A percentile compares a stretch with the other conserved stretches of the same genome.
Evolutionary conservation across 352 stramenopile species (phyloP).

Genomic region (Phytophthora idaei): DNA sequence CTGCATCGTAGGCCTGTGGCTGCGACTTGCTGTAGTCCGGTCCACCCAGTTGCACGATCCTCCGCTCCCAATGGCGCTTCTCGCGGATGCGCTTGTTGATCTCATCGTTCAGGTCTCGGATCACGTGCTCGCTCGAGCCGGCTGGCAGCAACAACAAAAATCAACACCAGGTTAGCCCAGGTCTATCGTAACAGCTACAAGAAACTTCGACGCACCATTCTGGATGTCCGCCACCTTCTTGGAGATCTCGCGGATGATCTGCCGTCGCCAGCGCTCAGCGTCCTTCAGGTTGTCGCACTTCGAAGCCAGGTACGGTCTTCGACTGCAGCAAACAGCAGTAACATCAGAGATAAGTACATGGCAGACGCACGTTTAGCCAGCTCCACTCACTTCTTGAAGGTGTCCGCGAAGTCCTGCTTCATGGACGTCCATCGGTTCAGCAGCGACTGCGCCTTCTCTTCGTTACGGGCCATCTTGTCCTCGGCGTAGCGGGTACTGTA

Average conservation of each 20-base stretch:
- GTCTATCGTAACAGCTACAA: background rate
- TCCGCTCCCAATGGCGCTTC: constrained; percentile 88
- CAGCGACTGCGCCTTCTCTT: constrained; percentile 98
- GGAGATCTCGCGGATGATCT: constrained; percentile 96
- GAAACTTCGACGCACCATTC: constrained; percentile 70
- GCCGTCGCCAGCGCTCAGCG: constrained; percentile 91
- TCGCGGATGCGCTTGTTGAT: constrained; percentile 98
- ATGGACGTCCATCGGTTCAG: constrained; percentile 99
- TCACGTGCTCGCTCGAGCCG: constrained; percentile 94
- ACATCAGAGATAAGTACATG: background rate
- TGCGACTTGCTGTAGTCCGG: constrained; percentile 88
- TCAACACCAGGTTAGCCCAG: constrained; percentile 1
- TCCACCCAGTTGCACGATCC: constrained; percentile 92
- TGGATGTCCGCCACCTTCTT: constrained; percentile 97
- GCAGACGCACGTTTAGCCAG: background rate
- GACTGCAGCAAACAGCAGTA: constrained; percentile 39
- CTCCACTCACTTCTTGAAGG: constrained; percentile 76
- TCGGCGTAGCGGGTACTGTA: background rate
- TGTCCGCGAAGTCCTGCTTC: constrained; percentile 92
- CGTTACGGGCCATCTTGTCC: constrained; percentile 95
- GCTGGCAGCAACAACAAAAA: constrained; percentile 38
- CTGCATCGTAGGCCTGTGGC: constrained; percentile 76
- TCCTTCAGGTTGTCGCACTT: constrained; percentile 95
- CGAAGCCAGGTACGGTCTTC: constrained; percentile 93
- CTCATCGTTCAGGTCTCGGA: constrained; percentile 98